Conservation (phyloP, 306 rosid genomes). For the Vigna mungo region DNA sequence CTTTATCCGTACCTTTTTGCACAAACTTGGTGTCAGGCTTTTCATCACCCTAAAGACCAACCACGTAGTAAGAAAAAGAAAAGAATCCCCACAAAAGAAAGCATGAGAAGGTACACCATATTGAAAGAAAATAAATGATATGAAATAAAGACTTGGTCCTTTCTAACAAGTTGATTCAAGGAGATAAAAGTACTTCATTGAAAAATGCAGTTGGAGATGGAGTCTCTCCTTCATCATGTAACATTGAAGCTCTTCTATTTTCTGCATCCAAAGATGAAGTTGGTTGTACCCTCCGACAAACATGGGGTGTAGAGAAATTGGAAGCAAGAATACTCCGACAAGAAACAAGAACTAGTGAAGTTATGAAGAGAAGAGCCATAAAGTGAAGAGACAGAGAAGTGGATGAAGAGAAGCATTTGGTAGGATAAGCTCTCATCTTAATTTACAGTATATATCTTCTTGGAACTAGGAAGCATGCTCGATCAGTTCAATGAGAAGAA, state of each 20-base stretch:
- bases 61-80: conserved; percentile 1
- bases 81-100: conserved; percentile 8
- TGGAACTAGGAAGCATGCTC: background rate
- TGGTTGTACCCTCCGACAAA: conserved; percentile 35
- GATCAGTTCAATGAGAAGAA: conserved; percentile 4
- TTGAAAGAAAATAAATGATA: background rate
- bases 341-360: conserved; percentile 41
- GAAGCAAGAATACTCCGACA: conserved; percentile 19
- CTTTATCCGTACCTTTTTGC: conserved; percentile 33
- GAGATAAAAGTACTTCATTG: background rate
- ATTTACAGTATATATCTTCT: background rate
- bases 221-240: conserved; percentile 20
- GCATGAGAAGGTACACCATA: conserved; percentile 26
- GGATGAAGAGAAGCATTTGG: conserved; percentile 19
- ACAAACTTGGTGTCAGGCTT: conserved; percentile 41
- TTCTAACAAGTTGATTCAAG: conserved; percentile 19
- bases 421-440: conserved; percentile 37
- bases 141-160: background rate
- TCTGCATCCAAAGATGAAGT: conserved; percentile 6
- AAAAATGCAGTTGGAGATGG: conserved; percentile 35
- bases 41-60: conserved; percentile 35
- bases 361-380: conserved; percentile 27
- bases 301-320: conserved; percentile 4
- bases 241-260: background rate
- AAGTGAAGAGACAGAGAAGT: conserved; percentile 19